Conservation (phyloP, 148 eudicot genomes). For the Amaranthus cruentus region DNA sequence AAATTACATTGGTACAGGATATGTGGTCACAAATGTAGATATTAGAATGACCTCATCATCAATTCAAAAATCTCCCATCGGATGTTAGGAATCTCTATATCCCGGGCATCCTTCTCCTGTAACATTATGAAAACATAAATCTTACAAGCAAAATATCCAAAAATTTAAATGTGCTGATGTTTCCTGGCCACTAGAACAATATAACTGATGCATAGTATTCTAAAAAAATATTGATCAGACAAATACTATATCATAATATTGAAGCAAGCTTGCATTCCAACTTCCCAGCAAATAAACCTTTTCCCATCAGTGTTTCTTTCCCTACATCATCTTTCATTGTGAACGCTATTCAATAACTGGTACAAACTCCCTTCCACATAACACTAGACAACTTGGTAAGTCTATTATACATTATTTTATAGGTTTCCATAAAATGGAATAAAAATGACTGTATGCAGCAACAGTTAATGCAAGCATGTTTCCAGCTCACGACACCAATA, state of each 20-base stretch:
- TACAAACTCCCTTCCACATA: constrained; percentile 3
- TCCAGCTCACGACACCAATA: not conserved
- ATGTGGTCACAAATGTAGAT: not conserved
- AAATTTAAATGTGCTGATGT: not conserved
- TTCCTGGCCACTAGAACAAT: not conserved
- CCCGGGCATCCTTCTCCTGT: constrained; percentile 80
- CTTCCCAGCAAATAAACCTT: not conserved
- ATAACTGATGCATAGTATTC: not conserved
- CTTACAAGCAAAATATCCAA: not conserved
- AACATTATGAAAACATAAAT: constrained; percentile 5
- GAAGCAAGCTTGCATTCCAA: not conserved
- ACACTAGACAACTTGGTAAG: not conserved
- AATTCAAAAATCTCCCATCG: constrained; percentile 85
- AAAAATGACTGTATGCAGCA: not conserved
- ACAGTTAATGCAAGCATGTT: not conserved
- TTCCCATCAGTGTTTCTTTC: not conserved
- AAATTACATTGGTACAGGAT: not conserved
- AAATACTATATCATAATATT: not conserved
- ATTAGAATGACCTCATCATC: constrained; percentile 73
- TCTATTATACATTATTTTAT: not conserved
- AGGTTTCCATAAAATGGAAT: not conserved
- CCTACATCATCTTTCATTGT: not conserved
- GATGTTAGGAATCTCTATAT: constrained; percentile 83
- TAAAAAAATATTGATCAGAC: not conserved
- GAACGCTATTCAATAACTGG: not conserved